Percentiles rank a stretch among this genome's conserved stretches.
Conservation (phyloP, 768 basidiomycete species). For the Podaxis sp. region DNA sequence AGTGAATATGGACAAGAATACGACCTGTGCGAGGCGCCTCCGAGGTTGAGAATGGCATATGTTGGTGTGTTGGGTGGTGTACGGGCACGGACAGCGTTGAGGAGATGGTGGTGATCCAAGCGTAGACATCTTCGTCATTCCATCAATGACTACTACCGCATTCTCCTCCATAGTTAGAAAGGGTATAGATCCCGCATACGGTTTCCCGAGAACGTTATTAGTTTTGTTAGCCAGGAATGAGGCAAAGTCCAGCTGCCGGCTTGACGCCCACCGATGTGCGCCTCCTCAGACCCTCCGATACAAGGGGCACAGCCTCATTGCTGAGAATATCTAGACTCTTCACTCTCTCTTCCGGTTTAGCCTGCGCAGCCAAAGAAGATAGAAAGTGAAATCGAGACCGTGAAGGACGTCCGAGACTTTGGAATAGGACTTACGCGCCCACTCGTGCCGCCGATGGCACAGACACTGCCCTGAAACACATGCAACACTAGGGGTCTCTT, state of each 20-base stretch:
- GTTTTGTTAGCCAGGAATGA: constrained; percentile 63
- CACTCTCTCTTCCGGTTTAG: constrained; percentile 66
- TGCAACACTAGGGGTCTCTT: too few relatives aligned
- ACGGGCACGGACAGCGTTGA: constrained; percentile 65
- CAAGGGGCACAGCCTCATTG: constrained; percentile 73
- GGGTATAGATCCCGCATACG: constrained; percentile 60
- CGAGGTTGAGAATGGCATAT: constrained; percentile 41
- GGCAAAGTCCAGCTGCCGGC: constrained; percentile 83
- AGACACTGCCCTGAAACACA: too few relatives aligned
- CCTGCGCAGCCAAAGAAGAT: constrained; percentile 36
- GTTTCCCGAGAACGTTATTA: constrained; percentile 61
- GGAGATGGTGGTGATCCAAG: constrained; percentile 96
- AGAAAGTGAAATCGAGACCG: too few relatives aligned
- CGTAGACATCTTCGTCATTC: constrained; percentile 96
- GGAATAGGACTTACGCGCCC: too few relatives aligned
- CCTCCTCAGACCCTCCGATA: constrained; percentile 61
- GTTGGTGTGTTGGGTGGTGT: constrained; percentile 18
- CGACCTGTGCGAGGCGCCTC: constrained; percentile 98
- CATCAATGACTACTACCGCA: constrained; percentile 89
- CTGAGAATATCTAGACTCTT: constrained; percentile 75
- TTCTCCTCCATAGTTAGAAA: constrained; percentile 56
- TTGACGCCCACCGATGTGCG: constrained; percentile 92
- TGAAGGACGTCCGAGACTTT: too few relatives aligned
- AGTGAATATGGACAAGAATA: constrained; percentile 48
- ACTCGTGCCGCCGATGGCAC: too few relatives aligned